Conservation (phyloP, 164 flowering plant species). For the Protea cynaroides region DNA sequence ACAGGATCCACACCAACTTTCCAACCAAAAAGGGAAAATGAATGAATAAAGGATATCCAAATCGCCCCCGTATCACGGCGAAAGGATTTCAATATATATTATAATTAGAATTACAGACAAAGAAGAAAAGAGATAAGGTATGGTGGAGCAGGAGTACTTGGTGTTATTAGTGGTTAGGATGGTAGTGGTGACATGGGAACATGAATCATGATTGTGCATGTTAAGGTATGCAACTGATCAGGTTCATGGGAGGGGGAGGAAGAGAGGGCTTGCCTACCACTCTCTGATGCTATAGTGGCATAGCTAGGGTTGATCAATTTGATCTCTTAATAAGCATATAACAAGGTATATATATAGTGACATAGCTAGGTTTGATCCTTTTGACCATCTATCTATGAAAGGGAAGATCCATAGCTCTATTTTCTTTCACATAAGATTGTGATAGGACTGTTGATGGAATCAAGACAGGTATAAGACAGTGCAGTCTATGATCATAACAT, state of each 20-base stretch:
- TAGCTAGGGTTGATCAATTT: too few species aligned
- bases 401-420: too few species aligned
- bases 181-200: constrained; percentile 17
- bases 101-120: constrained; percentile 7
- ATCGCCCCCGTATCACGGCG: constrained; percentile 8
- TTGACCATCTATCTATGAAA: too few species aligned
- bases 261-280: too few species aligned
- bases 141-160: constrained; percentile 11
- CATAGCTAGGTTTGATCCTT: too few species aligned
- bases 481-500: too few species aligned
- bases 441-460: too few species aligned
- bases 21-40: constrained; percentile 10
- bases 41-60: neutral
- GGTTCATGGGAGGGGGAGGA: neutral
- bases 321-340: too few species aligned
- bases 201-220: constrained; percentile 15
- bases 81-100: constrained; percentile 6
- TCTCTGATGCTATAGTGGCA: too few species aligned
- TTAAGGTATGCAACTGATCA: neutral
- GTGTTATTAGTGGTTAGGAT: constrained; percentile 12
- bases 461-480: too few species aligned
- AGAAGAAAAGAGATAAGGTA: constrained; percentile 10
- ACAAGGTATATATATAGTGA: too few species aligned
- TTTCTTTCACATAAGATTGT: too few species aligned
- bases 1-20: neutral